Evolutionary conservation across 805 yeast species (phyloP).

Genomic region (Millerozyma miso): DNA sequence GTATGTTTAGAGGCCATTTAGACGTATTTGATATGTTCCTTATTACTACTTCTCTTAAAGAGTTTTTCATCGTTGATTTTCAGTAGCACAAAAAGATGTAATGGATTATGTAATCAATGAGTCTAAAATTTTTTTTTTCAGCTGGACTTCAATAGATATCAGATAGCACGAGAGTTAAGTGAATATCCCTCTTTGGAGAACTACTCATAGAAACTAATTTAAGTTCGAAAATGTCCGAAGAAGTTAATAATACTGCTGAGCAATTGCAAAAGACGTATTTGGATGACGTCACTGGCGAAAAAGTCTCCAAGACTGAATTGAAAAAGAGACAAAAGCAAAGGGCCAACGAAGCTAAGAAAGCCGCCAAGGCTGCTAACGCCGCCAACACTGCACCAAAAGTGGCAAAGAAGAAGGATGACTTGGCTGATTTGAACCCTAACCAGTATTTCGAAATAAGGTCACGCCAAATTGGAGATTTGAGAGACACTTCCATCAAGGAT

Average conservation of each 20-base stretch:
- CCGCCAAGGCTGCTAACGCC: constrained; percentile 77
- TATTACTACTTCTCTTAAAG: not conserved
- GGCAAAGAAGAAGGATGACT: constrained; percentile 54
- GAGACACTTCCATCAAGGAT: constrained; percentile 45
- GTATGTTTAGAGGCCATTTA: constrained; percentile 14
- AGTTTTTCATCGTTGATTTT: not conserved
- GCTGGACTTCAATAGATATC: not conserved
- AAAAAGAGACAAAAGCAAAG: constrained; percentile 93
- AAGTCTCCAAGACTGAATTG: constrained; percentile 92
- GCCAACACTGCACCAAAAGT: constrained; percentile 50
- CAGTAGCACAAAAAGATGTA: not conserved
- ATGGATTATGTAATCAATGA: constrained; percentile 5
- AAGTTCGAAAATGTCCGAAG: constrained; percentile 34
- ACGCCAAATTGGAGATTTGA: constrained; percentile 79
- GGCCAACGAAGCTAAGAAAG: constrained; percentile 82
- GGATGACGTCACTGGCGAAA: constrained; percentile 95
- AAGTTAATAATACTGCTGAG: constrained; percentile 65
- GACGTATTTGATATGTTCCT: not conserved
- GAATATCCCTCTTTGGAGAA: not conserved
- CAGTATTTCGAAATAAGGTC: constrained; percentile 93
- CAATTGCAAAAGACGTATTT: constrained; percentile 71
- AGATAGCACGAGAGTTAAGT: not conserved
- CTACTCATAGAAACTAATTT: not conserved
- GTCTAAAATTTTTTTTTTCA: constrained; percentile 7
- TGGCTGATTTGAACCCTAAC: constrained; percentile 90